Percentiles rank a stretch among this genome's conserved stretches.
These are phyloP conservation scores for Globisporangium parvum DNA, from an alignment of 352 stramenopile species.

Conservation along the genomic window DNA sequence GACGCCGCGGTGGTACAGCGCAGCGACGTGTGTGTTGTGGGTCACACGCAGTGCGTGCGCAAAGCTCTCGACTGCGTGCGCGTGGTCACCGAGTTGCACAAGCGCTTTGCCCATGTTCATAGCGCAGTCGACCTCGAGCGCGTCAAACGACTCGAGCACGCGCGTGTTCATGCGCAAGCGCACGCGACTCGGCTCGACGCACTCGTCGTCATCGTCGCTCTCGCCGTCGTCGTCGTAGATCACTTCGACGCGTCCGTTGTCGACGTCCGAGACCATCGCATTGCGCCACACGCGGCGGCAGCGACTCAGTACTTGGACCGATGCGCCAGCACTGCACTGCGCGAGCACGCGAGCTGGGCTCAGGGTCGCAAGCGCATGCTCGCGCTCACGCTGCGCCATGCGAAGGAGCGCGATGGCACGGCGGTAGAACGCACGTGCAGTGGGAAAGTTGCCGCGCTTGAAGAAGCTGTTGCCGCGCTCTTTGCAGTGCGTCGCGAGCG, in stretches of 20 bases:
- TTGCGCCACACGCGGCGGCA: constrained; percentile 21
- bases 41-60: constrained; percentile 37
- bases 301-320: constrained; percentile 35
- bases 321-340: constrained; percentile 46
- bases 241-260: constrained; percentile 42
- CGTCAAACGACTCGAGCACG: constrained; percentile 41
- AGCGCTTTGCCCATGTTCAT: constrained; percentile 85
- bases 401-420: constrained; percentile 47
- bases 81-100: constrained; percentile 43
- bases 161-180: constrained; percentile 51
- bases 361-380: constrained; percentile 30
- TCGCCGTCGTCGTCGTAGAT: constrained; percentile 55
- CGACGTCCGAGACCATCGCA: constrained; percentile 65
- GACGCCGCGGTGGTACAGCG: constrained; percentile 67
- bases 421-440: constrained; percentile 55
- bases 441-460: constrained; percentile 47
- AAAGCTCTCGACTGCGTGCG: constrained; percentile 56
- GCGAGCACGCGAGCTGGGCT: constrained; percentile 22
- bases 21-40: constrained; percentile 44
- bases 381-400: constrained; percentile 34
- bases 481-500: constrained; percentile 32
- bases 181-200: constrained; percentile 40
- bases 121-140: constrained; percentile 51
- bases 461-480: constrained; percentile 55
- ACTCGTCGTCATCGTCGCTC: constrained; percentile 46